A percentile compares a stretch with the other conserved stretches of the same genome.
Evolutionary conservation across 495 filamentous ascomycete species (phyloP).

Genomic region (Cryomyces minteri): DNA sequence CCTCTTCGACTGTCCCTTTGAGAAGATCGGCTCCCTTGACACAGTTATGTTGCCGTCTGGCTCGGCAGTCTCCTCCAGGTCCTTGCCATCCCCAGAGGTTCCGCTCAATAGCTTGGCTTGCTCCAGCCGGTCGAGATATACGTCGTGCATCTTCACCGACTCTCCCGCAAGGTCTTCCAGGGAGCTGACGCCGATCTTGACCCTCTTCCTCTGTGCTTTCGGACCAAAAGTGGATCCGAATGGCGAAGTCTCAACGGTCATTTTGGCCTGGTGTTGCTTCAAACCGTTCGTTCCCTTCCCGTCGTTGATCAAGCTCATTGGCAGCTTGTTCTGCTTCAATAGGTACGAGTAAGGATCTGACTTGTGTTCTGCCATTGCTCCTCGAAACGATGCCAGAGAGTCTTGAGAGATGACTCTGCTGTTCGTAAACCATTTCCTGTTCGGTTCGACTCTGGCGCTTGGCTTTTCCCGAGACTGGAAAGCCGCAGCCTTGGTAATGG

Average conservation of each 20-base stretch:
- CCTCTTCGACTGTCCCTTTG: constrained; percentile 80
- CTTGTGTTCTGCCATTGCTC: constrained; percentile 78
- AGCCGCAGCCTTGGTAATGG: constrained; percentile 63
- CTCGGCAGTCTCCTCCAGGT: constrained; percentile 25
- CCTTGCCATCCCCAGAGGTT: constrained; percentile 33
- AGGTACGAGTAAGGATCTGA: constrained; percentile 85
- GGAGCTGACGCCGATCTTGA: constrained; percentile 66
- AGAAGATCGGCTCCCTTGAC: constrained; percentile 78
- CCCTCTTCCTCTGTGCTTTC: constrained; percentile 78
- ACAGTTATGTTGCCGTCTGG: constrained; percentile 39
- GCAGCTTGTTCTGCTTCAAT: constrained; percentile 84
- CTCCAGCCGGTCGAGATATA: constrained; percentile 60
- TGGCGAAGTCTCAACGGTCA: constrained; percentile 69
- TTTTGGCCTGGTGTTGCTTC: constrained; percentile 88
- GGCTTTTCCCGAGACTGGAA: constrained; percentile 68
- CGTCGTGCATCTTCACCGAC: constrained; percentile 55
- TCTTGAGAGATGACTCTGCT: constrained; percentile 54
- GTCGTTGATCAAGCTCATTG: constrained; percentile 64
- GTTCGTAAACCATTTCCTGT: constrained; percentile 69
- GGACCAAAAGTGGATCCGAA: constrained; percentile 87
- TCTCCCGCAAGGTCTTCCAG: constrained; percentile 69
- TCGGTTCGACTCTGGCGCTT: constrained; percentile 78
- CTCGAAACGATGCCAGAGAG: constrained; percentile 63
- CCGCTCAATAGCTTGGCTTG: constrained; percentile 55
- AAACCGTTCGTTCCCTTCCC: constrained; percentile 51